phyloP scores from a whole-genome alignment of 805 yeast genomes.

The Kazachstania kunashirensis region DNA sequence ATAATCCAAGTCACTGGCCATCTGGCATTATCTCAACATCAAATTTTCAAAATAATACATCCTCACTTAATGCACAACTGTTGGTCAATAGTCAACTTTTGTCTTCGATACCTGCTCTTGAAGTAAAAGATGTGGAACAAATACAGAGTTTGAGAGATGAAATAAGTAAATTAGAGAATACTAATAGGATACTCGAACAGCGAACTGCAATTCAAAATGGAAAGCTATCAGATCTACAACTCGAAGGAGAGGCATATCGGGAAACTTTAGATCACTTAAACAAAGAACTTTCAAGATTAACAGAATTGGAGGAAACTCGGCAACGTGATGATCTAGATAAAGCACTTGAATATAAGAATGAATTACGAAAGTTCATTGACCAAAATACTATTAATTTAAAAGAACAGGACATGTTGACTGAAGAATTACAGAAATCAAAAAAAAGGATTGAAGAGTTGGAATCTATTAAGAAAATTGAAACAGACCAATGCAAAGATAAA shows the following conservation, averaged over 20 bases:
- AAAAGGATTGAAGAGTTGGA: not conserved
- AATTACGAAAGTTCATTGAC: not conserved
- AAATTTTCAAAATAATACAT: not conserved
- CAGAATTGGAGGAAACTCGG: slow-evolving; percentile 16
- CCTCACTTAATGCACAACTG: not conserved
- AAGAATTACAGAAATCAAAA: not conserved
- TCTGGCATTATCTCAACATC: slow-evolving; percentile 29
- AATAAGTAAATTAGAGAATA: not conserved
- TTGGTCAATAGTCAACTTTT: not conserved
- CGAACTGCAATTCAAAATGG: slow-evolving; percentile 2
- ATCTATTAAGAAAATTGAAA: not conserved
- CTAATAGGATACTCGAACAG: not conserved
- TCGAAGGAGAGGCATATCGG: slow-evolving; percentile 24
- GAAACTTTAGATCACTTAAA: slow-evolving; percentile 24
- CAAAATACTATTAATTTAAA: not conserved
- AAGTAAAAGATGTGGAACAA: too few relatives aligned
- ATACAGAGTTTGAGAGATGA: not conserved
- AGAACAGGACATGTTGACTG: not conserved
- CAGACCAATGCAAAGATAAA: not conserved
- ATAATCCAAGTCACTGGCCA: slow-evolving; percentile 40
- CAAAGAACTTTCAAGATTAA: slow-evolving; percentile 21
- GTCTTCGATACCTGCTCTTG: not conserved
- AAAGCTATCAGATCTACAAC: slow-evolving; percentile 13
- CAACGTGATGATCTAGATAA: too few relatives aligned
- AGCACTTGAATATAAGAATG: not conserved